phyloP scores from a whole-genome alignment of 495 filamentous ascomycete genomes.

The Daldinia childiae region DNA sequence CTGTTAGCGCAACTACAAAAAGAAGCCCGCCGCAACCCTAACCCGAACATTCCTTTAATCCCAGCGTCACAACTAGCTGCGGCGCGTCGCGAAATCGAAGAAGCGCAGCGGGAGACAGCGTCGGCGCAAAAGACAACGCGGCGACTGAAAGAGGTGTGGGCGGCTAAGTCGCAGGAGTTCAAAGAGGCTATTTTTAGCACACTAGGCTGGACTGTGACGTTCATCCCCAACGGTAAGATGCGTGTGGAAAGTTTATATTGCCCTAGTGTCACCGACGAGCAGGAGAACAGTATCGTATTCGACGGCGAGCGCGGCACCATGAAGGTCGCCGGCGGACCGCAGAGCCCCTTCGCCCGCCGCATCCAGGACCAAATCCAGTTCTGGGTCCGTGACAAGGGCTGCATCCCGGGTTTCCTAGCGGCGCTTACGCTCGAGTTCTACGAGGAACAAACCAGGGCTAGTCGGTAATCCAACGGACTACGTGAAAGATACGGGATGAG shows the following conservation, averaged over 20 bases:
- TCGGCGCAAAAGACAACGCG: slow-evolving; percentile 85
- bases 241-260: slow-evolving; percentile 83
- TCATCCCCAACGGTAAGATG: slow-evolving; percentile 92
- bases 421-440: slow-evolving; percentile 91
- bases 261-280: slow-evolving; percentile 70
- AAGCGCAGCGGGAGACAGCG: slow-evolving; percentile 75
- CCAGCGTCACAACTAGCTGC: slow-evolving; percentile 81
- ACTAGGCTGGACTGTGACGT: slow-evolving; percentile 91
- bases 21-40: slow-evolving; percentile 43
- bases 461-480: slow-evolving; percentile 1
- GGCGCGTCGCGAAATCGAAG: slow-evolving; percentile 73
- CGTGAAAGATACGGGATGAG: background rate
- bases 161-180: slow-evolving; percentile 88
- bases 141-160: slow-evolving; percentile 90
- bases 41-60: slow-evolving; percentile 61
- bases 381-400: slow-evolving; percentile 91
- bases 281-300: slow-evolving; percentile 93
- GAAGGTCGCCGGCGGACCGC: slow-evolving; percentile 92
- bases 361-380: slow-evolving; percentile 86
- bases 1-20: slow-evolving; percentile 79
- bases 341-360: slow-evolving; percentile 83
- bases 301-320: slow-evolving; percentile 96
- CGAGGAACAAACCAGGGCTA: slow-evolving; percentile 69
- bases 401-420: slow-evolving; percentile 91
- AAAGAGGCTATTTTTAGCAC: slow-evolving; percentile 89